Evolutionary conservation across 2,329 filamentous ascomycete genomes (phyloP).

Genomic region (Pseudogymnoascus sp.): DNA sequence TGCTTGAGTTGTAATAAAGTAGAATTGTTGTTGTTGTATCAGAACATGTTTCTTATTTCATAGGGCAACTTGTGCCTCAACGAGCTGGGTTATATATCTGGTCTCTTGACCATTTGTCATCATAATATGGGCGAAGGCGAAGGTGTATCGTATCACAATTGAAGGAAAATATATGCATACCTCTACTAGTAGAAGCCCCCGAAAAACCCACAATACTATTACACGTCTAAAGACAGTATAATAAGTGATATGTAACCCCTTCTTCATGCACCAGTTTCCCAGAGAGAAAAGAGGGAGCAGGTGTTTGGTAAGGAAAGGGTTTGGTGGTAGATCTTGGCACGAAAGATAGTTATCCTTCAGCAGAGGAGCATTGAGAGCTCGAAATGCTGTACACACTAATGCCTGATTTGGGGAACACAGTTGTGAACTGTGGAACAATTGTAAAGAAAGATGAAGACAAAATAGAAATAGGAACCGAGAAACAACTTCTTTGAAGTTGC

Average conservation of each 20-base stretch:
- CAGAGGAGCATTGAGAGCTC: conserved; percentile 9
- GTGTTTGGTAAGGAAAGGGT: conserved; percentile 9
- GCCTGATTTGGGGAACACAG: conserved; percentile 5
- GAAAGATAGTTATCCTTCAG: conserved; percentile 10
- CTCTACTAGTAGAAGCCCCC: background rate
- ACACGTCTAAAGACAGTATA: background rate
- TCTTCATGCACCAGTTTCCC: conserved; percentile 7
- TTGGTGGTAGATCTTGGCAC: conserved; percentile 7
- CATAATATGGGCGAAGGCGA: background rate
- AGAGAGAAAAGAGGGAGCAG: conserved; percentile 5
- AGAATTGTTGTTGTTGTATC: background rate
- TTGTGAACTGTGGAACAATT: background rate
- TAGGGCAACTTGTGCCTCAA: background rate
- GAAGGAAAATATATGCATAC: background rate
- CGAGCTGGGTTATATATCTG: conserved; percentile 10
- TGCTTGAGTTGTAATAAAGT: background rate
- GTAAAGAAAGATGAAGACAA: background rate
- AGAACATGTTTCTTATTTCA: conserved; percentile 10
- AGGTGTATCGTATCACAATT: background rate
- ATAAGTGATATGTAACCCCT: conserved; percentile 7
- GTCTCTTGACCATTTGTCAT: conserved; percentile 10
- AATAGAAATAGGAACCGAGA: background rate
- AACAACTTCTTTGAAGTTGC: background rate
- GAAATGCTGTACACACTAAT: conserved; percentile 11
- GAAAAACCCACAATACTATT: background rate